phyloP scores from a whole-genome alignment of 2,329 filamentous ascomycete species.

The Fusarium siculi region DNA sequence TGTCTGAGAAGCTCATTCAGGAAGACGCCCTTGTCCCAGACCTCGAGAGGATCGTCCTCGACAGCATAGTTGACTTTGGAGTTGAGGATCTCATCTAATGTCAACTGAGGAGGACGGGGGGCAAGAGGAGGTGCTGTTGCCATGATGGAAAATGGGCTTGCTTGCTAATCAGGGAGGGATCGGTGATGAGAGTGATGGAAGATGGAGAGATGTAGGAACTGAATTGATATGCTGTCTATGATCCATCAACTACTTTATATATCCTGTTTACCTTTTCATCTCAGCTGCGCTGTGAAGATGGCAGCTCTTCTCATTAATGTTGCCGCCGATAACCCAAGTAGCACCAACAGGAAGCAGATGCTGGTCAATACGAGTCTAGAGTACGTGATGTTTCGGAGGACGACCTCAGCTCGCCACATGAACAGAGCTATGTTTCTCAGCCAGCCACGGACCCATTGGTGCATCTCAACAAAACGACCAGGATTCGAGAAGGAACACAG shows the following conservation, averaged over 20 bases:
- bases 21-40: constrained; percentile 30
- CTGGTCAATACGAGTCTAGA: not conserved
- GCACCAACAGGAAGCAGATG: not conserved
- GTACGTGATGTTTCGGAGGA: not conserved
- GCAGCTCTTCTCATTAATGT: not conserved
- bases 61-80: constrained; percentile 7
- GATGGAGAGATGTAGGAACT: no score
- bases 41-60: constrained; percentile 4
- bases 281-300: rapidly evolving
- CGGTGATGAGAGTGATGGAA: not conserved
- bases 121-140: not conserved
- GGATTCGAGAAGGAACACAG: not conserved
- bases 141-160: not conserved
- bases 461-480: no score
- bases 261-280: rapidly evolving
- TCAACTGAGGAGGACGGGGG: not conserved
- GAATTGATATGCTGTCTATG: not conserved
- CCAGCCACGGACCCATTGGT: not conserved
- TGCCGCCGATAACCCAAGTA: no score
- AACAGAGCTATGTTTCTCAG: not conserved
- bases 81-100: constrained; percentile 22
- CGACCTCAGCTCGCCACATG: not conserved
- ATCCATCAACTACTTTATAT: not conserved
- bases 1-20: constrained; percentile 26
- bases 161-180: rapidly evolving